A percentile compares a stretch with the other conserved stretches of the same genome.
Evolutionary conservation across 371 early-diverging fungal species (phyloP).

Genomic region (Umbelopsis sp.): DNA sequence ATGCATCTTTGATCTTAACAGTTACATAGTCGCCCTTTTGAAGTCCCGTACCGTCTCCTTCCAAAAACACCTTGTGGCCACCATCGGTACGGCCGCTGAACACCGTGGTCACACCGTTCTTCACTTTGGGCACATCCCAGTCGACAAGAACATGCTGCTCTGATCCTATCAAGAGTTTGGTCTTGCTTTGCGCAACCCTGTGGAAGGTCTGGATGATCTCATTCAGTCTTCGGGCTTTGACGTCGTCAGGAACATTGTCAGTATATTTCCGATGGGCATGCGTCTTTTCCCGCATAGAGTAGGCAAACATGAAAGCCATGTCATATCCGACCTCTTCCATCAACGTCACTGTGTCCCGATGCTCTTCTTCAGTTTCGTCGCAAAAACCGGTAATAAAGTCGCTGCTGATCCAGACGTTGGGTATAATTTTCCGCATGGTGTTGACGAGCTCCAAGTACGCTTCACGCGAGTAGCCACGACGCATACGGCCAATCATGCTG

Average conservation of each 20-base stretch:
- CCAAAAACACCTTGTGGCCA: conserved; percentile 58
- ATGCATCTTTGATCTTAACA: conserved; percentile 33
- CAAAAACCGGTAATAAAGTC: conserved; percentile 84
- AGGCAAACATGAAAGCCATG: conserved; percentile 84
- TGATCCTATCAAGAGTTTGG: conserved; percentile 55
- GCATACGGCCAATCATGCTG: conserved; percentile 69
- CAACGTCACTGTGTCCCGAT: conserved; percentile 68
- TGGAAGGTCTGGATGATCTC: conserved; percentile 75
- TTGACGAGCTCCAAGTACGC: conserved; percentile 73
- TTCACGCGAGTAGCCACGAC: conserved; percentile 78
- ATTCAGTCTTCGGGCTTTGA: conserved; percentile 62
- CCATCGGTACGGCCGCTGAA: conserved; percentile 62
- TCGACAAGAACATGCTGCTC: conserved; percentile 71
- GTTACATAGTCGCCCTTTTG: conserved; percentile 43
- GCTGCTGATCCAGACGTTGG: conserved; percentile 74
- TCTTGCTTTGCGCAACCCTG: conserved; percentile 54
- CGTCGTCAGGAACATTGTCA: conserved; percentile 70
- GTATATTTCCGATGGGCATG: conserved; percentile 72
- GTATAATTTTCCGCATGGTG: conserved; percentile 66
- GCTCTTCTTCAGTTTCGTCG: conserved; percentile 81
- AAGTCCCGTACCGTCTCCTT: neutral
- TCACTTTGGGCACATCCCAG: conserved; percentile 51
- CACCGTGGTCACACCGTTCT: conserved; percentile 39
- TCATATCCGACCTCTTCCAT: conserved; percentile 75
- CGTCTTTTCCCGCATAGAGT: conserved; percentile 76